These are phyloP conservation scores for Carex kokanica DNA, from an alignment of 176 grass and related monocot genomes.

Conservation along the genomic window DNA sequence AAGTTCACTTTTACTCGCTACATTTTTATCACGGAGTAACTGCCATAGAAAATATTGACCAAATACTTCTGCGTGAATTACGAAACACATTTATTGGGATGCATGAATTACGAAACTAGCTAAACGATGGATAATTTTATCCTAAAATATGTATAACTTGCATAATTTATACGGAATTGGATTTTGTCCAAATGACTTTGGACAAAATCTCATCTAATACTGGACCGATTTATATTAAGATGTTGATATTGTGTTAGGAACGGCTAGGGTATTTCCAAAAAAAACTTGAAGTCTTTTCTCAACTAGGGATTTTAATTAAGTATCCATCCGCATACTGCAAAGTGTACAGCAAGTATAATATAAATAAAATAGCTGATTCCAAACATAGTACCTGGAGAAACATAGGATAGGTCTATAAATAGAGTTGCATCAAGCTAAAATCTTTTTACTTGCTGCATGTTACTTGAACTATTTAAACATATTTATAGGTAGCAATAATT, in stretches of 20 bases:
- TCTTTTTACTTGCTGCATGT: background rate
- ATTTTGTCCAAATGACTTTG: too few species aligned
- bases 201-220: too few species aligned
- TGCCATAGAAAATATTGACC: too few species aligned
- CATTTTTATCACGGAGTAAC: too few species aligned
- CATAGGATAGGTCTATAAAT: background rate
- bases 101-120: too few species aligned
- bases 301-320: background rate
- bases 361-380: conserved; percentile 19
- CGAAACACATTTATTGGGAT: too few species aligned
- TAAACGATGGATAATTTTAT: too few species aligned
- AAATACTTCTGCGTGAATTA: too few species aligned
- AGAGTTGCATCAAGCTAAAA: conserved; percentile 8
- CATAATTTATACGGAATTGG: too few species aligned
- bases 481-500: background rate
- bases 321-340: background rate
- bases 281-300: background rate
- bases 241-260: background rate
- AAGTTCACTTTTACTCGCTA: too few species aligned
- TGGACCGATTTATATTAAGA: background rate
- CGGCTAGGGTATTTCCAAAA: background rate
- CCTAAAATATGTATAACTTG: too few species aligned
- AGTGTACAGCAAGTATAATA: conserved; percentile 15
- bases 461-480: background rate
- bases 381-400: conserved; percentile 20